Evolutionary conservation across 768 basidiomycete genomes (phyloP).

Genomic region (Psilocybe cyanescens): DNA sequence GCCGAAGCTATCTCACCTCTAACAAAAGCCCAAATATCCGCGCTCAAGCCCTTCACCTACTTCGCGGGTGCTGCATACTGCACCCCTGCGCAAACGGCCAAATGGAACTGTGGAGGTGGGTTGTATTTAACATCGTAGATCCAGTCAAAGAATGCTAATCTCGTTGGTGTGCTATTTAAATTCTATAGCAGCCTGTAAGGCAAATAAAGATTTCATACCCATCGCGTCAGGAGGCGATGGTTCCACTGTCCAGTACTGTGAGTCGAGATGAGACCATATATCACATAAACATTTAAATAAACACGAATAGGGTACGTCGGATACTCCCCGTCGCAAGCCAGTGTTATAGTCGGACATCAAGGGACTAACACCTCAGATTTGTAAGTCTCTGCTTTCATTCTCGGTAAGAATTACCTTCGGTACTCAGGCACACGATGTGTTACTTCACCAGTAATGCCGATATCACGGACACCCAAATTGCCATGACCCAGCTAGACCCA

Average conservation of each 20-base stretch:
- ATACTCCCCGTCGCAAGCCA: slow-evolving; percentile 32
- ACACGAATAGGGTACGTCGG: slow-evolving; percentile 28
- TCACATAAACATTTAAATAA: not conserved
- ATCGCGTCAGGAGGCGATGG: slow-evolving; percentile 49
- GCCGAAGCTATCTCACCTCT: slow-evolving; percentile 11
- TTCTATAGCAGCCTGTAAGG: slow-evolving; percentile 38
- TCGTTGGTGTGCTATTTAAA: not conserved
- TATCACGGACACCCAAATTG: slow-evolving; percentile 40
- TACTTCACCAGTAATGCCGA: slow-evolving; percentile 32
- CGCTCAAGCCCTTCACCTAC: slow-evolving; percentile 47
- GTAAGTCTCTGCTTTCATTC: slow-evolving; percentile 22
- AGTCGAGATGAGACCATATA: slow-evolving; percentile 5
- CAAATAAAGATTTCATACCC: slow-evolving; percentile 45
- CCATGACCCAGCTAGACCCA: slow-evolving; percentile 34
- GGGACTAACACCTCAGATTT: slow-evolving; percentile 42
- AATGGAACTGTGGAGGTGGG: slow-evolving; percentile 55
- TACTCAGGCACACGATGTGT: too few species aligned
- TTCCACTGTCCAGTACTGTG: slow-evolving; percentile 39
- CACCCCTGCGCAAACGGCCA: slow-evolving; percentile 27
- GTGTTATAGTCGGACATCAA: slow-evolving; percentile 47
- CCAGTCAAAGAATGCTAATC: too few species aligned
- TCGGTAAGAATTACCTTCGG: not conserved
- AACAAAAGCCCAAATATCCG: slow-evolving; percentile 10
- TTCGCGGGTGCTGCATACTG: slow-evolving; percentile 47
- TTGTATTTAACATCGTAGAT: slow-evolving; percentile 6